phyloP scores from a whole-genome alignment of 2,329 filamentous ascomycete genomes.

The Elsinoe ampelina region DNA sequence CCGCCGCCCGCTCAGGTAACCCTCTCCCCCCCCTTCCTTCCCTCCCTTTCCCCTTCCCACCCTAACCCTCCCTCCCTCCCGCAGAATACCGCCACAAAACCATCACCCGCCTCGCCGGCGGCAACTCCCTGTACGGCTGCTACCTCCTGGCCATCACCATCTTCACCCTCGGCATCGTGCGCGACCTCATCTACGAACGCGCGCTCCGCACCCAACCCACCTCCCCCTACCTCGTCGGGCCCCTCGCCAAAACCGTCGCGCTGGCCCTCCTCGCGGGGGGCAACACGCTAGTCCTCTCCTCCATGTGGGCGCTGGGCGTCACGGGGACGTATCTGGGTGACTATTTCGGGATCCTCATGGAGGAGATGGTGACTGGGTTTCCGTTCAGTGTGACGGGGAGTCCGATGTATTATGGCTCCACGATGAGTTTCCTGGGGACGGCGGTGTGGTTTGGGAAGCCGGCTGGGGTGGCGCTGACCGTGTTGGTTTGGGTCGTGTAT shows the following conservation, averaged over 20 bases:
- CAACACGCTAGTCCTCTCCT: slow-evolving; percentile 77
- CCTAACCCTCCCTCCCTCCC: neutral
- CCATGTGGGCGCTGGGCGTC: slow-evolving; percentile 85
- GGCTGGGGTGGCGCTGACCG: slow-evolving; percentile 69
- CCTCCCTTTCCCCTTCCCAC: neutral
- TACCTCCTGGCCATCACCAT: slow-evolving; percentile 83
- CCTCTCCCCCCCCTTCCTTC: neutral
- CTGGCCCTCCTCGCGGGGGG: slow-evolving; percentile 63
- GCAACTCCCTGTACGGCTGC: slow-evolving; percentile 69
- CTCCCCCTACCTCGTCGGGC: slow-evolving; percentile 60
- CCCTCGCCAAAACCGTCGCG: slow-evolving; percentile 53
- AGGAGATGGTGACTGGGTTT: slow-evolving; percentile 85
- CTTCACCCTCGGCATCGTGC: slow-evolving; percentile 82
- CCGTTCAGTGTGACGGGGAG: slow-evolving; percentile 86
- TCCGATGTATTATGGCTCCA: slow-evolving; percentile 95
- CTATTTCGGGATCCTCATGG: slow-evolving; percentile 98
- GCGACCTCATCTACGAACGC: slow-evolving; percentile 70
- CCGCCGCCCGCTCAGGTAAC: slow-evolving; percentile 71
- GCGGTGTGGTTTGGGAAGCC: slow-evolving; percentile 80
- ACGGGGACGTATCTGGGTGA: slow-evolving; percentile 95
- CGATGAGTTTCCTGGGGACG: slow-evolving; percentile 82
- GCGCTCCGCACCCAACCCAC: slow-evolving; percentile 69
- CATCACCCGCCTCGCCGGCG: slow-evolving; percentile 77
- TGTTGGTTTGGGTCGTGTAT: slow-evolving; percentile 68
- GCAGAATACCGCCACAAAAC: slow-evolving; percentile 85